A percentile compares a stretch with the other conserved stretches of the same genome.
Conservation (phyloP, 192 early-diverging fungal genomes). For the Backusella westeae region DNA sequence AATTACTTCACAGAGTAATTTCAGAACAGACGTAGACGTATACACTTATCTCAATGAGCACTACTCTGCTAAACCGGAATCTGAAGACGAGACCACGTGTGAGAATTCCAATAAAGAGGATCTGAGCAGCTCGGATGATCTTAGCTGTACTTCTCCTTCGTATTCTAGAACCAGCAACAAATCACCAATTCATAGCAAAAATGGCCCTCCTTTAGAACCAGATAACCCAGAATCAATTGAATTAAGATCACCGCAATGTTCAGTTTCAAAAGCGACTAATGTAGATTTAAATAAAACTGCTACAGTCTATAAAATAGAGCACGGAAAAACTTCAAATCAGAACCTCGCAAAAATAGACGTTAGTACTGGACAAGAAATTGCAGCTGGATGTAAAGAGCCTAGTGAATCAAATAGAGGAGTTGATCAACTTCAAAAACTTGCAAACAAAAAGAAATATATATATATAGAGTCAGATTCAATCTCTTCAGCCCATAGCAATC, state of each 20-base stretch:
- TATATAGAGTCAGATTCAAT: neutral
- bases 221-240: neutral
- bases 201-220: neutral
- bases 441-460: neutral
- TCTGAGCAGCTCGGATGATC: neutral
- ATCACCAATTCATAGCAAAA: neutral
- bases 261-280: neutral
- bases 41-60: too few relatives aligned
- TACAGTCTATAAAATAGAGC: neutral
- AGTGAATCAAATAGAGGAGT: neutral
- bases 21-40: too few relatives aligned
- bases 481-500: neutral
- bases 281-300: neutral
- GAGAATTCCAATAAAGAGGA: neutral
- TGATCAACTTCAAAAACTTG: neutral
- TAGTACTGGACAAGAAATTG: neutral
- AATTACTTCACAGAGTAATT: too few relatives aligned
- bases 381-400: neutral
- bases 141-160: neutral
- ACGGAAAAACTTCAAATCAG: neutral
- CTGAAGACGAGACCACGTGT: neutral
- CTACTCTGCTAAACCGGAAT: neutral
- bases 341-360: neutral
- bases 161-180: neutral
- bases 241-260: neutral